Evolutionary conservation across 306 rosid species (phyloP).

Genomic region (Dryas drummondii): DNA sequence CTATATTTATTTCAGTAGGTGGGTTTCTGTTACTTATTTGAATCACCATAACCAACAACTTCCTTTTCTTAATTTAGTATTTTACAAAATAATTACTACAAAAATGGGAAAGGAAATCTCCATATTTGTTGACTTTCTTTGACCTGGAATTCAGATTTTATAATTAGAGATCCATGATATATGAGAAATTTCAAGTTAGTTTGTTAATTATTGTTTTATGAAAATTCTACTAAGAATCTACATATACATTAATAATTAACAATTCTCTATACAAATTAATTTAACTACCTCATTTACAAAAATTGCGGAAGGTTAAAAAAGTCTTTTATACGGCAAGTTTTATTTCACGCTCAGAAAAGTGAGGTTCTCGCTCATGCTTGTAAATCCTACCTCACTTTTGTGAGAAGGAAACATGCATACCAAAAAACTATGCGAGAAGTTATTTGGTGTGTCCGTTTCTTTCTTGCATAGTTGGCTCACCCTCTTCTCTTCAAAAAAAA

Average conservation of each 20-base stretch:
- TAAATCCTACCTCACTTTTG: too few relatives aligned
- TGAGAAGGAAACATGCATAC: too few relatives aligned
- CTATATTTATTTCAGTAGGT: constrained; percentile 3
- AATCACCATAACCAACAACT: neutral
- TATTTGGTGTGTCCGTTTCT: too few relatives aligned
- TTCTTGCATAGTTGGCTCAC: too few relatives aligned
- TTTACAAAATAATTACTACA: neutral
- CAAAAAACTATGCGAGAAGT: too few relatives aligned
- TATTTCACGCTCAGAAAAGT: too few relatives aligned
- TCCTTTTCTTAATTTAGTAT: neutral
- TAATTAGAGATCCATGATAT: neutral
- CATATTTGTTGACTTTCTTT: neutral
- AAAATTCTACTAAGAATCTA: neutral
- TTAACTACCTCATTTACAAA: neutral
- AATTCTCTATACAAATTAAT: neutral
- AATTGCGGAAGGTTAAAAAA: too few relatives aligned
- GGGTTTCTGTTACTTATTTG: neutral
- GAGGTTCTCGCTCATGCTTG: too few relatives aligned
- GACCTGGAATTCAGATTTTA: neutral
- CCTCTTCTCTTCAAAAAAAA: too few relatives aligned
- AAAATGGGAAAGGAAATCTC: neutral
- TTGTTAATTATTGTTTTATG: too few relatives aligned
- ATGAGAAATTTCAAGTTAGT: too few relatives aligned
- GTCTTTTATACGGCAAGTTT: too few relatives aligned
- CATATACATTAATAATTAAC: neutral